Percentiles rank a stretch among this genome's conserved stretches.
Evolutionary conservation across 768 basidiomycete genomes (phyloP).

Genomic region (Rubroboletus pulcherrimus): DNA sequence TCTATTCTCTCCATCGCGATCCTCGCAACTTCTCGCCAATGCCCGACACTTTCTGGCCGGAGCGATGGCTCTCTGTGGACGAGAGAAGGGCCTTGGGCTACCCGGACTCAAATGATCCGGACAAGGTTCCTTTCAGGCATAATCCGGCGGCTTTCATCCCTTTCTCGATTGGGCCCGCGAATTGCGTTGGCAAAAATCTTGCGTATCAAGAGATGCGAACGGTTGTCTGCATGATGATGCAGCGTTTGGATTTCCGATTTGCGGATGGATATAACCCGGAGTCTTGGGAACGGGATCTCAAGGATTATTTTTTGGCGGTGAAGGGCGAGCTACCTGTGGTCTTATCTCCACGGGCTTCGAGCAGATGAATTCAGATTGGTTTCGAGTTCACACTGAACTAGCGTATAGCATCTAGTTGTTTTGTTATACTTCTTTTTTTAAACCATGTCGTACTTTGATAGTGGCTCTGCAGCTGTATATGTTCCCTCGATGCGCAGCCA

Average conservation of each 20-base stretch:
- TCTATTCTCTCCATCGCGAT: conserved; percentile 44
- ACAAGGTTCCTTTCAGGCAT: conserved; percentile 30
- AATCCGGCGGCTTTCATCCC: conserved; percentile 42
- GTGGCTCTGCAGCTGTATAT: conserved; percentile 7
- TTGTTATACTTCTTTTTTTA: conserved; percentile 4
- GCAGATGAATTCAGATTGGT: conserved; percentile 8
- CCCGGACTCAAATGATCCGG: conserved; percentile 20
- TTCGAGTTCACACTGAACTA: conserved; percentile 20
- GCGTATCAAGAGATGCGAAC: conserved; percentile 43
- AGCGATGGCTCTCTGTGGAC: conserved; percentile 38
- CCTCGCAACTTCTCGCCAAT: conserved; percentile 44
- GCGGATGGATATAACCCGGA: conserved; percentile 34
- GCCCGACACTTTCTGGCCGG: conserved; percentile 43
- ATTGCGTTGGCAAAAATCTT: conserved; percentile 43
- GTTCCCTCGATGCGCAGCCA: conserved; percentile 4
- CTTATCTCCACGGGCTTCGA: conserved; percentile 31
- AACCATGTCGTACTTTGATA: conserved; percentile 13
- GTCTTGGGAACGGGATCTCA: conserved; percentile 34
- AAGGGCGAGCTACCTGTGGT: conserved; percentile 34
- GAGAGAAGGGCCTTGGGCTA: conserved; percentile 25
- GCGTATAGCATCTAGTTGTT: conserved; percentile 27
- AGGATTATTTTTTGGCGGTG: conserved; percentile 37
- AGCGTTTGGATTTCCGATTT: conserved; percentile 39
- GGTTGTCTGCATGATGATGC: conserved; percentile 37
- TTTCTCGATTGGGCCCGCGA: conserved; percentile 43